These are phyloP conservation scores for Amanita exitialis DNA, from an alignment of 768 basidiomycete genomes.

Conservation along the genomic window DNA sequence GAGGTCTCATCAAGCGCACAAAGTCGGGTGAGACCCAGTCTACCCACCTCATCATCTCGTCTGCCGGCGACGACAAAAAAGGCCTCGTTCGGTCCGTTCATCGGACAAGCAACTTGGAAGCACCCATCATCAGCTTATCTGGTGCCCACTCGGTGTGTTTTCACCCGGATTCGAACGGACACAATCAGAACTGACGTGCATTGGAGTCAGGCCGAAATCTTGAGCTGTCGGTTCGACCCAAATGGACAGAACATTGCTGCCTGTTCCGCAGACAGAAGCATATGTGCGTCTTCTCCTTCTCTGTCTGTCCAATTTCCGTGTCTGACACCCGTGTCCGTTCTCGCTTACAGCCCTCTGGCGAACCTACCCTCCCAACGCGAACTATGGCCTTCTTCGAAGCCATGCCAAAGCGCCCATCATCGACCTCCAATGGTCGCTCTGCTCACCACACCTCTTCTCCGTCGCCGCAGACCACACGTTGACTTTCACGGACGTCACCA, in stretches of 20 bases:
- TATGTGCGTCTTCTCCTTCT: conserved; percentile 51
- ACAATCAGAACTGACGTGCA: conserved; percentile 1
- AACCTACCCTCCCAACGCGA: conserved; percentile 86
- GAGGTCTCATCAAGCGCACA: conserved; percentile 57
- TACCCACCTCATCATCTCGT: conserved; percentile 72
- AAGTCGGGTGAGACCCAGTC: conserved; percentile 34
- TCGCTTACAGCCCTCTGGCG: conserved; percentile 65
- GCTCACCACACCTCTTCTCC: conserved; percentile 63
- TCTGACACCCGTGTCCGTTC: background rate
- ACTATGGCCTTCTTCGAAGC: conserved; percentile 79
- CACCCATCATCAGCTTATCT: conserved; percentile 86
- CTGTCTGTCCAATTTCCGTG: background rate
- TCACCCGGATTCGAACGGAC: background rate
- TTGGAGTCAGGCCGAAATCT: conserved; percentile 60
- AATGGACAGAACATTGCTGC: conserved; percentile 92
- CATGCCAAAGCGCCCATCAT: conserved; percentile 87
- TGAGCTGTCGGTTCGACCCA: conserved; percentile 90
- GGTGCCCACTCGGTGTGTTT: conserved; percentile 75
- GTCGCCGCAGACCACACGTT: conserved; percentile 89
- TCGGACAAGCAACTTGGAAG: conserved; percentile 87
- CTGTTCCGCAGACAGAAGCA: conserved; percentile 80
- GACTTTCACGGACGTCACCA: conserved; percentile 65
- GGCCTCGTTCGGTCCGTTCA: conserved; percentile 78
- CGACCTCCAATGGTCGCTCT: conserved; percentile 86
- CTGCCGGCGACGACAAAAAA: conserved; percentile 63